Percentiles rank a stretch among this genome's conserved stretches.
phyloP scores from a whole-genome alignment of 1,139 yeast genomes.

The Candida albicans region DNA sequence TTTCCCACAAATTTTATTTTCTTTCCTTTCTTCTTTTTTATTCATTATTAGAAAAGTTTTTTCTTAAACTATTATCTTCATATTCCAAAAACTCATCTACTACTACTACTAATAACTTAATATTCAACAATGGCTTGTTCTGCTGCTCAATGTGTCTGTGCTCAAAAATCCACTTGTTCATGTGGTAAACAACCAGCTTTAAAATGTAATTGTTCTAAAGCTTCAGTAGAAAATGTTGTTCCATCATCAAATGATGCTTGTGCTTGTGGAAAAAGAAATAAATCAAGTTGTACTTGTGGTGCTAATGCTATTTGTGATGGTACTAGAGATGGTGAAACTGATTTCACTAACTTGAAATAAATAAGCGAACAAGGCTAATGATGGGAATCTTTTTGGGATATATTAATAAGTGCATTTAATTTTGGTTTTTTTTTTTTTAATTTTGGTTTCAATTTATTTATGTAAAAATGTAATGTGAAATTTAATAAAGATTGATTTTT shows the following conservation, averaged over 20 bases:
- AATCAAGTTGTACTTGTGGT: constrained; percentile 46
- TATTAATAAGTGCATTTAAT: neutral
- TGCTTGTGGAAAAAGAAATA: constrained; percentile 48
- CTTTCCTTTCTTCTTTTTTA: neutral
- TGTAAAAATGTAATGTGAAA: too few relatives aligned
- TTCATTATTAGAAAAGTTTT: neutral
- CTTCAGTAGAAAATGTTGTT: constrained; percentile 39
- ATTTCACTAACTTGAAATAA: constrained; percentile 41
- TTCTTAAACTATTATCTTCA: neutral
- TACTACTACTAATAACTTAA: neutral
- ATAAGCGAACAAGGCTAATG: neutral
- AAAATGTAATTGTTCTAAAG: constrained; percentile 45
- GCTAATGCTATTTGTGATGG: constrained; percentile 38
- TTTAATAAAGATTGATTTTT: too few relatives aligned
- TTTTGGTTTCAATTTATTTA: too few relatives aligned
- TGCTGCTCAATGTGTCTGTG: constrained; percentile 48
- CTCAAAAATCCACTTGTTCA: constrained; percentile 50
- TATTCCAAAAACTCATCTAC: neutral
- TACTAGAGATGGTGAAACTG: constrained; percentile 48
- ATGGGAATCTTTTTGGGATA: neutral
- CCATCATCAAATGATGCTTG: constrained; percentile 40
- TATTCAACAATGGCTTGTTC: constrained; percentile 39
- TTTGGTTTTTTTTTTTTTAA: neutral
- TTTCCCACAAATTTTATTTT: neutral
- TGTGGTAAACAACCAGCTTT: constrained; percentile 51